A percentile compares a stretch with the other conserved stretches of the same genome.
phyloP scores from a whole-genome alignment of 805 yeast species.

The Teunomyces tritomae region DNA sequence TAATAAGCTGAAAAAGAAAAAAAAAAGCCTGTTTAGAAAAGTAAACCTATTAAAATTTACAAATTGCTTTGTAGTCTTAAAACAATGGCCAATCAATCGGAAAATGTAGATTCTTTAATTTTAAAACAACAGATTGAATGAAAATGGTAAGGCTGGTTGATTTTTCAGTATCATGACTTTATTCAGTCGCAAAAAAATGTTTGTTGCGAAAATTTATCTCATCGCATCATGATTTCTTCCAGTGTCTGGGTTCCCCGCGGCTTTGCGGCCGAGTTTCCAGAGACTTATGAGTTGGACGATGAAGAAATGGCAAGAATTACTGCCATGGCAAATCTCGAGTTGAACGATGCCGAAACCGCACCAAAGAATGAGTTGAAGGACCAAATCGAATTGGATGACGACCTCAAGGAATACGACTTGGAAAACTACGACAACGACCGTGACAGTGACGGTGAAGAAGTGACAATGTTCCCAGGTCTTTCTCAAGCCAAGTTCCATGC shows the following conservation, averaged over 20 bases:
- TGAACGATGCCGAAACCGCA: slow-evolving; percentile 58
- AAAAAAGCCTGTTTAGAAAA: too few relatives aligned
- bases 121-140: too few relatives aligned
- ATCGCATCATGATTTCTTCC: slow-evolving; percentile 72
- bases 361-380: slow-evolving; percentile 39
- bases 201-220: not conserved
- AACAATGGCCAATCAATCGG: too few relatives aligned
- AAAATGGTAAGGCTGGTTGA: too few relatives aligned
- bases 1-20: too few relatives aligned
- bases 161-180: too few relatives aligned
- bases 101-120: too few relatives aligned
- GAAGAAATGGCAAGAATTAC: slow-evolving; percentile 90
- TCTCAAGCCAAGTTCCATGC: slow-evolving; percentile 56
- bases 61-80: too few relatives aligned
- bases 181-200: not conserved
- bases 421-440: slow-evolving; percentile 79
- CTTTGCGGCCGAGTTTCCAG: slow-evolving; percentile 89
- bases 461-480: slow-evolving; percentile 71
- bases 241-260: slow-evolving; percentile 97
- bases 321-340: slow-evolving; percentile 77
- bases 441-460: slow-evolving; percentile 55
- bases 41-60: too few relatives aligned
- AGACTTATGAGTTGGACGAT: slow-evolving; percentile 81
- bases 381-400: slow-evolving; percentile 72
- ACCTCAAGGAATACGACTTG: slow-evolving; percentile 81